Conservation (phyloP, 140 eudicot genomes). For the Bidens hawaiensis region DNA sequence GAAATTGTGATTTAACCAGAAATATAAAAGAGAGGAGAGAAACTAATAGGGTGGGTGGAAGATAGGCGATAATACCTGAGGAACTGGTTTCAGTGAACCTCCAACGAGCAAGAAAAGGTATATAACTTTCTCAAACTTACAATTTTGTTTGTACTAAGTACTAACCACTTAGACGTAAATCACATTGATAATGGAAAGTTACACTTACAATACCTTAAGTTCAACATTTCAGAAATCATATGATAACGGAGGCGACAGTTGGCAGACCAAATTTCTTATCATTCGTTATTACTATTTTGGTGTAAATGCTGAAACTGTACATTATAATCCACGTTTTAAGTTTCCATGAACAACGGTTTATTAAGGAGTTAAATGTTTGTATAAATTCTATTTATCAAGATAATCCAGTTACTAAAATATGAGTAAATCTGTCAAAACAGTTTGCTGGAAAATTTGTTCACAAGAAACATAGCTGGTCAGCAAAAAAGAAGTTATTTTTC, state of each 20-base stretch:
- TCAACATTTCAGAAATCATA: constrained; percentile 17
- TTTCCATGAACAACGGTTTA: background rate
- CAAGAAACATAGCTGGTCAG: background rate
- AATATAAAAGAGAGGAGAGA: constrained; percentile 27
- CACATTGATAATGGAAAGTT: constrained; percentile 11
- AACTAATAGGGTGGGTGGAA: constrained; percentile 22
- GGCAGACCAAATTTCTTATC: constrained; percentile 9
- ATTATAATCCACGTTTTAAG: background rate
- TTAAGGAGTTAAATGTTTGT: background rate
- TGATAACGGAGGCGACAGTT: constrained; percentile 1
- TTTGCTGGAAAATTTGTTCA: background rate
- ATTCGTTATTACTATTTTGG: background rate
- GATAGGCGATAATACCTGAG: constrained; percentile 48
- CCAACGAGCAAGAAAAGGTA: constrained; percentile 22
- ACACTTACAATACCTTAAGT: constrained; percentile 20
- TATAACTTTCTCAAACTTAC: constrained; percentile 28
- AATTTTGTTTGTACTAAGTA: constrained; percentile 8
- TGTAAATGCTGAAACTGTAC: constrained; percentile 7
- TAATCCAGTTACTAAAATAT: background rate
- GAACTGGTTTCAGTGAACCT: constrained; percentile 32
- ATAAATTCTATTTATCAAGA: background rate
- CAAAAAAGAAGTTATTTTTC: background rate
- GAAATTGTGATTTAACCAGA: constrained; percentile 16
- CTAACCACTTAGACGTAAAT: constrained; percentile 23
- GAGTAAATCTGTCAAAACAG: constrained; percentile 5